Evolutionary conservation across 768 basidiomycete genomes (phyloP).

Genomic region (Pleurotus platypus): DNA sequence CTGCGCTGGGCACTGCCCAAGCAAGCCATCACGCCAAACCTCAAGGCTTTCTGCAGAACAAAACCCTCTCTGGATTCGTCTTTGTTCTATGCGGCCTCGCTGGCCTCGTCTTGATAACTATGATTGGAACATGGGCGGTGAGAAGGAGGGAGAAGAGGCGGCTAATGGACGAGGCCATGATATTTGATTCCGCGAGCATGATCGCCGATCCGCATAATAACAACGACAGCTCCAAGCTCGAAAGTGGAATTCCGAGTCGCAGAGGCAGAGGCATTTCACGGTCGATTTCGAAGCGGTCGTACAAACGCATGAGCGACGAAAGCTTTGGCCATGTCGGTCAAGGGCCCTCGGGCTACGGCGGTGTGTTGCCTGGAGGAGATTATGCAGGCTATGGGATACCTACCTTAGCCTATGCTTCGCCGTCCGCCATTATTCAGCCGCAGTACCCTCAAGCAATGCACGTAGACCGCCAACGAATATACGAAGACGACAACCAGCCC

Average conservation of each 20-base stretch:
- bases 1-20: not conserved
- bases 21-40: not conserved
- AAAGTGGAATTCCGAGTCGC: not conserved
- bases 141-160: conserved; percentile 44
- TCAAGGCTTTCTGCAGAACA: conserved; percentile 55
- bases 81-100: conserved; percentile 51
- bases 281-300: not conserved
- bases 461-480: not conserved
- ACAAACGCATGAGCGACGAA: conserved; percentile 1
- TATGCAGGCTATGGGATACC: not conserved
- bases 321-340: not conserved
- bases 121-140: conserved; percentile 40
- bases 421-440: not conserved
- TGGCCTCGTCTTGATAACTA: conserved; percentile 41
- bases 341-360: not conserved
- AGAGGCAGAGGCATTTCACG: not conserved
- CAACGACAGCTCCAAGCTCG: not conserved
- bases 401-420: not conserved
- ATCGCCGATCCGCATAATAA: conserved; percentile 3
- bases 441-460: conserved; percentile 1
- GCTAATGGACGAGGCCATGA: conserved; percentile 42
- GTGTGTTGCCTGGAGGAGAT: not conserved
- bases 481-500: conserved; percentile 1
- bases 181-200: conserved; percentile 42
- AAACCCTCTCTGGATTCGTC: conserved; percentile 56